A percentile compares a stretch with the other conserved stretches of the same genome.
Conservation (phyloP, 73 alveolate species). For the Tetrahymena malaccensis region DNA sequence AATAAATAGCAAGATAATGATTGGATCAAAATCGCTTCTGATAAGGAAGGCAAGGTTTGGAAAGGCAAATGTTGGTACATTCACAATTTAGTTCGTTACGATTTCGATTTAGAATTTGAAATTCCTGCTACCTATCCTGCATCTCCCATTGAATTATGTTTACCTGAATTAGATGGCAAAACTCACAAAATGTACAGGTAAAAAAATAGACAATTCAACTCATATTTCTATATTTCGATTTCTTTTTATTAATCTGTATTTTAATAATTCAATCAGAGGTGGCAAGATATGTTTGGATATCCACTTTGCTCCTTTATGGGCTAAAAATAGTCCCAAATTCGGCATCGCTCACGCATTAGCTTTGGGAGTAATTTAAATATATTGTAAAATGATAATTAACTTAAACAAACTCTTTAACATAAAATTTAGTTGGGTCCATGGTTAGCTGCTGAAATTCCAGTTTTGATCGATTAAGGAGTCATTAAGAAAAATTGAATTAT, state of each 20-base stretch:
- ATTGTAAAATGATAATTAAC: background rate
- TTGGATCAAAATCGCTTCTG: conserved; percentile 85
- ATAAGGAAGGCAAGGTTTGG: conserved; percentile 93
- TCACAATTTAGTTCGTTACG: conserved; percentile 82
- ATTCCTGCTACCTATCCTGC: conserved; percentile 96
- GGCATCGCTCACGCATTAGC: conserved; percentile 98
- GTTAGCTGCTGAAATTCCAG: conserved; percentile 98
- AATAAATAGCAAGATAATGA: conserved; percentile 87
- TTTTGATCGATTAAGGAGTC: conserved; percentile 66
- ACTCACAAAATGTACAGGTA: conserved; percentile 90
- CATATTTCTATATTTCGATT: background rate
- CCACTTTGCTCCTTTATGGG: conserved; percentile 97
- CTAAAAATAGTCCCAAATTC: conserved; percentile 86
- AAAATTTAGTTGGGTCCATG: conserved; percentile 84
- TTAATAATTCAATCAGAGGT: conserved; percentile 52
- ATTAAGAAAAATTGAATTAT: conserved; percentile 32
- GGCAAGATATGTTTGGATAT: conserved; percentile 95
- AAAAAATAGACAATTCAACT: background rate
- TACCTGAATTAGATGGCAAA: conserved; percentile 96
- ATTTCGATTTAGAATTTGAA: conserved; percentile 89
- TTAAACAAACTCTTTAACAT: background rate
- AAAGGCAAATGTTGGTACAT: conserved; percentile 96
- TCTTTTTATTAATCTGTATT: background rate
- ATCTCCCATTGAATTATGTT: conserved; percentile 88
- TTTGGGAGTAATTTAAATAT: conserved; percentile 52